Percentiles rank a stretch among this genome's conserved stretches.
These are phyloP conservation scores for Excoecaria agallocha DNA, from an alignment of 345 rosid genomes.

Conservation along the genomic window DNA sequence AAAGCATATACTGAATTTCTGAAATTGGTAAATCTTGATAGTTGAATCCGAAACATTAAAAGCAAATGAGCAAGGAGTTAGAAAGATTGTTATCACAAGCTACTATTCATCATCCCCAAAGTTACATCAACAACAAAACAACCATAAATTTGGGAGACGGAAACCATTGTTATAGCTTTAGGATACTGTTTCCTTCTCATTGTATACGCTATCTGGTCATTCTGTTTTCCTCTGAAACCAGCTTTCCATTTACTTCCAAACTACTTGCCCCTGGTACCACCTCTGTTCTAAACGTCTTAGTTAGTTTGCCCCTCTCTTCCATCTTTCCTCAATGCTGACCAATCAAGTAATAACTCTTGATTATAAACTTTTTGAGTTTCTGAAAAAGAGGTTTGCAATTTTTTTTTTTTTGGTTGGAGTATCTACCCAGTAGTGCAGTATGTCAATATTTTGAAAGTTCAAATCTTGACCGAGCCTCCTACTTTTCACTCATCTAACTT, in stretches of 20 bases:
- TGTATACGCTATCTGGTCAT: not conserved
- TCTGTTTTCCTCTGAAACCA: not conserved
- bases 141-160: not conserved
- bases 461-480: not conserved
- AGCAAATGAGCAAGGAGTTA: not conserved
- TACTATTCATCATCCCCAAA: not conserved
- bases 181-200: not conserved
- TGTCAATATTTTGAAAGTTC: not conserved
- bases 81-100: not conserved
- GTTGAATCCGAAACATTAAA: not conserved
- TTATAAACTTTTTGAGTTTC: not conserved
- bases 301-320: no score
- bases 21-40: not conserved
- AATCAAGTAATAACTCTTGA: no score
- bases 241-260: not conserved
- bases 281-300: no score
- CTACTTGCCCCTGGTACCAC: not conserved
- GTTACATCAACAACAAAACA: not conserved
- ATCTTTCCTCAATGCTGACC: no score
- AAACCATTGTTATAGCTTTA: not conserved
- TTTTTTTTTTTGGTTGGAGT: not conserved
- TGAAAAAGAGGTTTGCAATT: not conserved
- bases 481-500: not conserved
- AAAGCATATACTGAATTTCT: not conserved
- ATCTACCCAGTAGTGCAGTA: not conserved